Percentiles rank a stretch among this genome's conserved stretches.
Evolutionary conservation across 2,329 filamentous ascomycete genomes (phyloP).

Genomic region (Fusarium euwallaceae): DNA sequence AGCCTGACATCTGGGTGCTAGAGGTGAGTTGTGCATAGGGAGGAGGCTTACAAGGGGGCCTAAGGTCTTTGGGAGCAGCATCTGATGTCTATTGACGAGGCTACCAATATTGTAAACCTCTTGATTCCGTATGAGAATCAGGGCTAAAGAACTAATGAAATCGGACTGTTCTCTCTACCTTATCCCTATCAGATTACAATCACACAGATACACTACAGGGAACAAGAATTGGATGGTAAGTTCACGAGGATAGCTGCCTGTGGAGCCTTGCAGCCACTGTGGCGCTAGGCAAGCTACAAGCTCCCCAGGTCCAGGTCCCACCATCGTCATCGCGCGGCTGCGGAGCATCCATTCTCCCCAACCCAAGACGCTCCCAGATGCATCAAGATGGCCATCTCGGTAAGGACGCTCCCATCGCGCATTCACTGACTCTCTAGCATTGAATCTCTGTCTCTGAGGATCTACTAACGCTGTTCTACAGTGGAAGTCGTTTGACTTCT

Average conservation of each 20-base stretch:
- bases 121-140: not conserved
- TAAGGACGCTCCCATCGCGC: constrained; percentile 27
- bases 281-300: constrained; percentile 44
- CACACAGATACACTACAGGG: not conserved
- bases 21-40: not conserved
- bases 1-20: not conserved
- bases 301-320: constrained; percentile 45
- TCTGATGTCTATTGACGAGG: not conserved
- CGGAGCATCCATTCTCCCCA: constrained; percentile 33
- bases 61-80: not conserved
- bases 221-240: not conserved
- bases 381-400: constrained; percentile 54
- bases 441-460: not conserved
- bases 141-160: not conserved
- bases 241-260: not conserved
- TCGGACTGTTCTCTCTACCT: not conserved
- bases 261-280: constrained; percentile 43
- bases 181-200: not conserved
- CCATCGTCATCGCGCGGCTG: constrained; percentile 50
- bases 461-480: constrained; percentile 53
- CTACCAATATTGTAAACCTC: not conserved
- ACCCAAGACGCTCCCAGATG: constrained; percentile 42
- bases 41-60: not conserved
- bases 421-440: not conserved
- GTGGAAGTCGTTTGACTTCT: constrained; percentile 99